Base-by-base conservation (phyloP, 345 rosid genomes). In the Ailanthus altissimus region DNA sequence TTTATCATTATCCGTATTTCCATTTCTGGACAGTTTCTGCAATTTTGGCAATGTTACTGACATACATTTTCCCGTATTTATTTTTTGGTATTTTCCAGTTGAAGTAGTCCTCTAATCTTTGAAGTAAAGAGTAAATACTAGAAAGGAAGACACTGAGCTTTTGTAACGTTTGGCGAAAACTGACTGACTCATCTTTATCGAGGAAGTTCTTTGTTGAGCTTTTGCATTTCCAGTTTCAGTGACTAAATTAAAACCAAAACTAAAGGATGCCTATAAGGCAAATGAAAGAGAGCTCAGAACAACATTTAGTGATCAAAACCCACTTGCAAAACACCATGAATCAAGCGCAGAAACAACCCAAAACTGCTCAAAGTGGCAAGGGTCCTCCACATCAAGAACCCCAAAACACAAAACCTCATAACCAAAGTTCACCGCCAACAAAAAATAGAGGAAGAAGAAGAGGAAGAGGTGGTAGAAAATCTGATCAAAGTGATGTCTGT, bases 381-480 rank as follows among this genome's bases (percentile, higher is more conserved):
- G 84, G 92, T 16, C 87, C 90, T 45, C 88, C 89, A 32, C 75
- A 74, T 56, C 87, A 85, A 47, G 86, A 84, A 63, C 42, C 83
- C 59, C 81, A 80, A 26, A 78, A 74, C 78, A 58, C 83, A 49
- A 89, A 88, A 63, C 74, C 75, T 56, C 88, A 81, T 64, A 85
- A 63, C 81, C 91, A 87, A 81, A 70, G 87, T 60, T 93, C 97
- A 10, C 94, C 98, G 28, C 91, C 97, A 8, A 49, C 86, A 0
- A 92, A 86, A 82, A 90, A 79, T 49, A 88, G 85, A 81, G 83
- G 92, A 45, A 90, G 98, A 77, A 92, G 99, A 66, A 90, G 98
- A 79, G 92, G 97, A 13, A 88, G 99, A 74, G 99, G 99, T 53
- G 98, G 98, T 32, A 79, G 91, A 78, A 96, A 96, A 80, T 94